Evolutionary conservation across 305 asterid genomes (phyloP).

Genomic region (Ajuga reptans): DNA sequence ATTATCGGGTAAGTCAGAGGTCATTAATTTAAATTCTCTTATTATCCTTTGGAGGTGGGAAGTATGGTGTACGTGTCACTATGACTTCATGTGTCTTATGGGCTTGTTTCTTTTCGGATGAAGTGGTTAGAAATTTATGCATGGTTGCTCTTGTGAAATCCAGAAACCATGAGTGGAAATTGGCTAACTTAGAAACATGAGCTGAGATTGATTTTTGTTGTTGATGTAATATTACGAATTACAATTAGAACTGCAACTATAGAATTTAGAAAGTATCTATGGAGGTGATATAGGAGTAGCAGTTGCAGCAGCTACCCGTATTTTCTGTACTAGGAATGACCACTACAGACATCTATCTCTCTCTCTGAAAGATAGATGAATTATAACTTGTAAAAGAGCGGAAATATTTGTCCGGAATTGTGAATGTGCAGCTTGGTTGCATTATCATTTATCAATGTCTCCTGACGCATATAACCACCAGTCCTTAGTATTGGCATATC

Average conservation of each 20-base stretch:
- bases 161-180: not conserved
- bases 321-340: not conserved
- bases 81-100: not conserved
- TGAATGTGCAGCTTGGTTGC: not conserved
- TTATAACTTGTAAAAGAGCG: not conserved
- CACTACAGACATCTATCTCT: not conserved
- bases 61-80: not conserved
- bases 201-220: not conserved
- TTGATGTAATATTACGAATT: not conserved
- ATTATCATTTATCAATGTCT: not conserved
- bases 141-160: not conserved
- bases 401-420: not conserved
- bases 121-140: not conserved
- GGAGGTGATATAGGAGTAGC: not conserved
- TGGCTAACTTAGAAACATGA: not conserved
- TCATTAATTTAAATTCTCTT: not conserved
- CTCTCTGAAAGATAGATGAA: not conserved
- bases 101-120: not conserved
- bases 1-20: constrained; percentile 62
- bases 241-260: not conserved
- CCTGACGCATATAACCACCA: not conserved
- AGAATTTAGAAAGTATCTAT: not conserved
- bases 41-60: not conserved
- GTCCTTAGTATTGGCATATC: not conserved
- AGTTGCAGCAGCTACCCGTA: not conserved